Conservation (phyloP, 257 asterid species). For the Capsicum pubescens region DNA sequence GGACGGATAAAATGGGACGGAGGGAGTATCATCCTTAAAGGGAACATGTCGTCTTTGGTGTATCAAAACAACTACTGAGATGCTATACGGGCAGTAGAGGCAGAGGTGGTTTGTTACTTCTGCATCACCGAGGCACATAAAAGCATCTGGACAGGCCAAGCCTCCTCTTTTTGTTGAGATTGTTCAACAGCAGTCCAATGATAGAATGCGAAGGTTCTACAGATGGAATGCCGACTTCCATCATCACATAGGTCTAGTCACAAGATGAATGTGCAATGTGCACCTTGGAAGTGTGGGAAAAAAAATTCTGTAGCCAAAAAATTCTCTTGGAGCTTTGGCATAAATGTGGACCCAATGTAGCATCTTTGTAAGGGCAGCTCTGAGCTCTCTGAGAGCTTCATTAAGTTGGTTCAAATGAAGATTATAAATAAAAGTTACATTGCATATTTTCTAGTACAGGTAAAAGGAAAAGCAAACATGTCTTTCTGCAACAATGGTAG, state of each 20-base stretch:
- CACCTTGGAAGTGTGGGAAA: slow-evolving; percentile 88
- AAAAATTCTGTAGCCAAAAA: slow-evolving; percentile 96
- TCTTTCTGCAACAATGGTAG: slow-evolving; percentile 75
- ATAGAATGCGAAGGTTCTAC: too few relatives aligned
- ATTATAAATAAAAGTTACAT: not conserved
- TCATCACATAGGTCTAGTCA: not conserved
- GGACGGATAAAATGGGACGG: too few relatives aligned
- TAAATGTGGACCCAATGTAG: slow-evolving; percentile 72
- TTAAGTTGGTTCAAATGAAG: slow-evolving; percentile 16
- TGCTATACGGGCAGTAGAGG: too few relatives aligned
- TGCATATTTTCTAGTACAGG: slow-evolving; percentile 16
- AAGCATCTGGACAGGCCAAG: too few relatives aligned
- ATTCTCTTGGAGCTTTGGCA: slow-evolving; percentile 86
- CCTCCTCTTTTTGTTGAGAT: too few relatives aligned
- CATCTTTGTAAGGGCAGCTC: slow-evolving; percentile 72
- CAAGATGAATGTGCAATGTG: slow-evolving; percentile 19
- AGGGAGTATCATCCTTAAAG: too few relatives aligned
- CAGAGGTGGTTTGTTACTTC: too few relatives aligned
- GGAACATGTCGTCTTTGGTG: too few relatives aligned
- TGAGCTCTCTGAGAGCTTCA: slow-evolving; percentile 69
- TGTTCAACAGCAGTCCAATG: too few relatives aligned
- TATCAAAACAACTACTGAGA: too few relatives aligned
- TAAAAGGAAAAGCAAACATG: slow-evolving; percentile 51
- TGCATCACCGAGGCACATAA: too few relatives aligned
- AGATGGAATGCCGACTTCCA: not conserved